phyloP scores from a whole-genome alignment of 2,329 filamentous ascomycete species.

The Colletotrichum destructivum region DNA sequence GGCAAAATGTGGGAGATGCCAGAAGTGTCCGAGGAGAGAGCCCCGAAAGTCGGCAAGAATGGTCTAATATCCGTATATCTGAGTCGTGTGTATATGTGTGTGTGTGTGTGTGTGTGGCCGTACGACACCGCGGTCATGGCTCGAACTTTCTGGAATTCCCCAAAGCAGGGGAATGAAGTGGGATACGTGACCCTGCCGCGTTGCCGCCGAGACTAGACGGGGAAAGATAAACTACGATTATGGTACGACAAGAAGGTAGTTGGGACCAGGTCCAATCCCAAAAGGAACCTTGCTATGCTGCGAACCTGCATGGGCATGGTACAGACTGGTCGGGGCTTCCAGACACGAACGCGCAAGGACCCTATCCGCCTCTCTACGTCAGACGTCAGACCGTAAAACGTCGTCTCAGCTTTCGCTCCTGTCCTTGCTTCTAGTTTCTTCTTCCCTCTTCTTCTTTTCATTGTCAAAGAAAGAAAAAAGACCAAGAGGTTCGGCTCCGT shows the following conservation, averaged over 20 bases:
- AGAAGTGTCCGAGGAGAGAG: background rate
- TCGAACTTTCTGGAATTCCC: conserved; percentile 11
- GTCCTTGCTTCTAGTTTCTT: background rate
- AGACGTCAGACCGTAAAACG: conserved; percentile 2
- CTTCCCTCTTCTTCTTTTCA: conserved; percentile 20
- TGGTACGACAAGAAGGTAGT: background rate
- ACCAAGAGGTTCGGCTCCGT: background rate
- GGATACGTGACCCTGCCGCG: background rate
- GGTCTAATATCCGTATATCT: conserved; percentile 11
- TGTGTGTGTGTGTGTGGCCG: conserved; percentile 36
- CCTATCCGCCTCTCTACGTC: background rate
- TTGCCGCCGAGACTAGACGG: background rate
- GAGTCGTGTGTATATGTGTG: conserved; percentile 29
- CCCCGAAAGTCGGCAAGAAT: conserved; percentile 18
- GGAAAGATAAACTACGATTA: background rate
- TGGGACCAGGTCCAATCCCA: background rate
- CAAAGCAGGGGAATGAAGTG: conserved; percentile 14
- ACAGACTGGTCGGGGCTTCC: conserved; percentile 1
- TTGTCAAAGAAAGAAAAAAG: conserved; percentile 13
- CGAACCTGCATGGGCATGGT: background rate
- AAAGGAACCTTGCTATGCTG: background rate
- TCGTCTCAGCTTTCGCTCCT: conserved; percentile 6
- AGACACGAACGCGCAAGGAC: conserved; percentile 3
- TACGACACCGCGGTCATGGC: background rate
- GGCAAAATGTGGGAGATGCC: conserved; percentile 21